These are phyloP conservation scores for Gypsophila paniculata DNA, from an alignment of 179 eudicot genomes.

Conservation along the genomic window DNA sequence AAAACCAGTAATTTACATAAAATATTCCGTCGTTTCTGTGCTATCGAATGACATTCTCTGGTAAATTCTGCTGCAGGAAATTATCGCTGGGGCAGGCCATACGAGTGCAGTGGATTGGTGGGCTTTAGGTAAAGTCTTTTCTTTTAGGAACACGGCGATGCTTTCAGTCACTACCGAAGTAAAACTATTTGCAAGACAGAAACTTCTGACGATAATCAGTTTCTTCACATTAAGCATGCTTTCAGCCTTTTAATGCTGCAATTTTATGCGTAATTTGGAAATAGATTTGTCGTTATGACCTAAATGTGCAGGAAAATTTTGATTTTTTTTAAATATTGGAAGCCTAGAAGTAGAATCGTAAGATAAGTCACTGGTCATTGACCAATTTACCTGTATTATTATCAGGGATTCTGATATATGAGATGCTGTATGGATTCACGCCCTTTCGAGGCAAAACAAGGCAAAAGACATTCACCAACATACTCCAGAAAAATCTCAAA, in stretches of 20 bases:
- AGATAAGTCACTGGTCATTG: background rate
- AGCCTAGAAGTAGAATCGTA: background rate
- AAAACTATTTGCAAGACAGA: no score
- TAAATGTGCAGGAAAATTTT: background rate
- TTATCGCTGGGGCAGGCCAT: constrained; percentile 86
- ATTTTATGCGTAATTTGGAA: background rate
- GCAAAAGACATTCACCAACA: constrained; percentile 85
- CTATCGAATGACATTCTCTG: constrained; percentile 18
- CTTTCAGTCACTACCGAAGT: background rate
- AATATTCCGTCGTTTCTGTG: background rate
- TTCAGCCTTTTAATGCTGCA: no score
- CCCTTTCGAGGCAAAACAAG: constrained; percentile 98
- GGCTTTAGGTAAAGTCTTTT: constrained; percentile 73
- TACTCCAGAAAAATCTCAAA: constrained; percentile 75
- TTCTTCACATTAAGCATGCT: background rate
- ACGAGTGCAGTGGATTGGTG: constrained; percentile 99
- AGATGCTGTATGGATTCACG: constrained; percentile 90
- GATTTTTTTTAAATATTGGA: background rate
- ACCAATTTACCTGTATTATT: background rate
- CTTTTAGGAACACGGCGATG: background rate
- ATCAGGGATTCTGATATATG: constrained; percentile 79
- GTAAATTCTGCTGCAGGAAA: constrained; percentile 51
- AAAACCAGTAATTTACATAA: background rate
- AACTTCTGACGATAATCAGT: no score
- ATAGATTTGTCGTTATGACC: background rate